Conservation (phyloP, 257 asterid genomes). For the Solanum pinnatisectum region DNA sequence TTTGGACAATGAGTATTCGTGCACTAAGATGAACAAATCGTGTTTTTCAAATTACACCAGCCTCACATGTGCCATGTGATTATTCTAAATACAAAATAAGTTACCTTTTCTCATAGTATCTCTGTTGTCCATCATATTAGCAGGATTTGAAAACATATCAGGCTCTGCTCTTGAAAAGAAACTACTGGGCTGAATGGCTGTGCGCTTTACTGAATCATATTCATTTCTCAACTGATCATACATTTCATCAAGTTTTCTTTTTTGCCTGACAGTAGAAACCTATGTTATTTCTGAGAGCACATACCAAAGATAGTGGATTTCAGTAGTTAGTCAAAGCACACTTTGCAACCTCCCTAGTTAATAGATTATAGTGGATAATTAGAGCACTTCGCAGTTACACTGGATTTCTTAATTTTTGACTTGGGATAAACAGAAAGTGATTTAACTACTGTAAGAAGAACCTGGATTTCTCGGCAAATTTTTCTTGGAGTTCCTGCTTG, state of each 20-base stretch:
- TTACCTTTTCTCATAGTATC: constrained; percentile 68
- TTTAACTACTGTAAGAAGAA: background rate
- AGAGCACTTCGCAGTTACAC: background rate
- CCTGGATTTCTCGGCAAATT: constrained; percentile 93
- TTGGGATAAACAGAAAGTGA: background rate
- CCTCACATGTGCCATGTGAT: background rate
- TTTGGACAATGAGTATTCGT: background rate
- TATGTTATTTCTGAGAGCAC: constrained; percentile 6
- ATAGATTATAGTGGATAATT: background rate
- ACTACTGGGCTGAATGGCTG: constrained; percentile 71
- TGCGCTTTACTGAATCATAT: constrained; percentile 60
- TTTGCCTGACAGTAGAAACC: constrained; percentile 51
- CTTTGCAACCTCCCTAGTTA: background rate
- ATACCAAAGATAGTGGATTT: background rate
- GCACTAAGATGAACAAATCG: background rate
- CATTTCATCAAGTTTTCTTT: constrained; percentile 97
- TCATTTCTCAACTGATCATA: constrained; percentile 85
- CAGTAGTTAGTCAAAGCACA: background rate
- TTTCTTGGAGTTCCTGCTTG: constrained; percentile 87
- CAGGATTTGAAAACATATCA: constrained; percentile 65
- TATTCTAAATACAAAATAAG: constrained; percentile 9
- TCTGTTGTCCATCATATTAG: constrained; percentile 54
- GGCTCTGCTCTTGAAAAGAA: constrained; percentile 61
- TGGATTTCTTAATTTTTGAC: background rate
- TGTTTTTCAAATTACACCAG: background rate